A percentile compares a stretch with the other conserved stretches of the same genome.
Evolutionary conservation across 495 filamentous ascomycete genomes (phyloP).

Genomic region (Aspergillus avenaceus): DNA sequence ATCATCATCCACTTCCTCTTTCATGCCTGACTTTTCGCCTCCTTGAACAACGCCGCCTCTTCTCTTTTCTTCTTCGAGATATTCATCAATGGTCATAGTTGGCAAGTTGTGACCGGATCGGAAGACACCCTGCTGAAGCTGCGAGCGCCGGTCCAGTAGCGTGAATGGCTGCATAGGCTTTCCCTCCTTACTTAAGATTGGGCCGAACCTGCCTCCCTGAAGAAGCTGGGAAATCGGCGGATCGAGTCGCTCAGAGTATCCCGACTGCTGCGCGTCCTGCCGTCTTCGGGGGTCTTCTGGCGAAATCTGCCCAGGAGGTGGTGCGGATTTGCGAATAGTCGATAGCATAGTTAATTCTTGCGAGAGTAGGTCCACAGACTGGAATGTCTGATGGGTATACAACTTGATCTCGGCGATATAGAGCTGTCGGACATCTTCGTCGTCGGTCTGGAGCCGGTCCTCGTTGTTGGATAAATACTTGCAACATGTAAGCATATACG

Average conservation of each 20-base stretch:
- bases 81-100: slow-evolving; percentile 98
- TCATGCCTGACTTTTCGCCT: slow-evolving; percentile 68
- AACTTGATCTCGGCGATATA: slow-evolving; percentile 72
- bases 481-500: slow-evolving; percentile 20
- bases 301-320: slow-evolving; percentile 18
- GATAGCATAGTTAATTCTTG: slow-evolving; percentile 81
- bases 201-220: slow-evolving; percentile 55
- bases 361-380: slow-evolving; percentile 75
- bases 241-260: slow-evolving; percentile 77
- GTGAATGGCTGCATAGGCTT: slow-evolving; percentile 92
- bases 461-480: slow-evolving; percentile 61
- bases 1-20: slow-evolving; percentile 80
- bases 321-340: slow-evolving; percentile 53
- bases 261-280: slow-evolving; percentile 32
- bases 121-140: slow-evolving; percentile 81
- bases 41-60: slow-evolving; percentile 90
- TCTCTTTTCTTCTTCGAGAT: slow-evolving; percentile 83
- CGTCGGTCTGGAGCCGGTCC: slow-evolving; percentile 61
- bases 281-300: slow-evolving; percentile 49
- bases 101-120: slow-evolving; percentile 86
- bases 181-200: slow-evolving; percentile 74
- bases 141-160: slow-evolving; percentile 69
- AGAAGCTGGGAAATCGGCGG: slow-evolving; percentile 51
- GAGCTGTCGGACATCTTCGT: slow-evolving; percentile 71
- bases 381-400: slow-evolving; percentile 74